Evolutionary conservation across 768 basidiomycete species (phyloP).

Genomic region (Nidularia pulvinata): DNA sequence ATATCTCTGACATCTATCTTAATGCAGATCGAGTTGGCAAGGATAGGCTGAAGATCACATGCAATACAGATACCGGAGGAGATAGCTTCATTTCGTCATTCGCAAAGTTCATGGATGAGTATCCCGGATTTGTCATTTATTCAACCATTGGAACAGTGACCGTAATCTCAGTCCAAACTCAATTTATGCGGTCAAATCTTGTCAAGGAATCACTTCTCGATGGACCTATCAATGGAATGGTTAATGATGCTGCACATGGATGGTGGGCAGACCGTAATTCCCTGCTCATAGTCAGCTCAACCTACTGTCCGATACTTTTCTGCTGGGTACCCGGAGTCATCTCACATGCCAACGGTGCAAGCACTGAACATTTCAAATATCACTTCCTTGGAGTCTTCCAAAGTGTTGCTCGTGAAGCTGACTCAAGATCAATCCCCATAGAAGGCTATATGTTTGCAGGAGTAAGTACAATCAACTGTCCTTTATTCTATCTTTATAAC

Average conservation of each 20-base stretch:
- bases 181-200: conserved; percentile 2
- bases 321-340: background rate
- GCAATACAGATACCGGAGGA: background rate
- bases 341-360: no score
- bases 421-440: no score
- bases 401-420: no score
- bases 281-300: background rate
- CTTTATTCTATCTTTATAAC: no score
- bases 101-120: background rate
- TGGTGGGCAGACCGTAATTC: background rate
- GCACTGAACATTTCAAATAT: no score
- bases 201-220: conserved; percentile 2
- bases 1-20: conserved; percentile 3
- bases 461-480: no score
- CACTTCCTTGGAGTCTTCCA: no score
- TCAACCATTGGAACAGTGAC: background rate
- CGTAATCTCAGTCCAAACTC: conserved; percentile 2
- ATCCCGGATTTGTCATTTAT: background rate
- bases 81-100: conserved; percentile 5
- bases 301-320: background rate
- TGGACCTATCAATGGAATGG: conserved; percentile 3
- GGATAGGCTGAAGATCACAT: conserved; percentile 7
- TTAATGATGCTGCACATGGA: conserved; percentile 3
- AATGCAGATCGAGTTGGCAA: conserved; percentile 13
- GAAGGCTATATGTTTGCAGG: no score